Conservation (phyloP, 805 yeast genomes). For the Myxozyma sirexii region DNA sequence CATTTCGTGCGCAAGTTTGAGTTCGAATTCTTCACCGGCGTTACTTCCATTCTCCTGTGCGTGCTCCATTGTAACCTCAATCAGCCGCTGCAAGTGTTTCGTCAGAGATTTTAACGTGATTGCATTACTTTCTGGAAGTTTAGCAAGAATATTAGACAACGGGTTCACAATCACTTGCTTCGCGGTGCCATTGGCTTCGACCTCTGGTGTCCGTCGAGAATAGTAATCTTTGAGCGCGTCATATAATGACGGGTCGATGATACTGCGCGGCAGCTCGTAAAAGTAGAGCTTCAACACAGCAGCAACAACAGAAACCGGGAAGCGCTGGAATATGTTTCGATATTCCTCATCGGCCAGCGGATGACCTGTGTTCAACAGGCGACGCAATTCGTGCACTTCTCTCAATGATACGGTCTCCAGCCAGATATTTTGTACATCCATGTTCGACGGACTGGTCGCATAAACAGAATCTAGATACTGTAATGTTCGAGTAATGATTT, state of each 20-base stretch:
- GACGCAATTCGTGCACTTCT: conserved; percentile 63
- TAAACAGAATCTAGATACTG: conserved; percentile 69
- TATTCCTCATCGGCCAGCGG: conserved; percentile 36
- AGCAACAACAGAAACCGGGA: conserved; percentile 62
- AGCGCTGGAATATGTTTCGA: conserved; percentile 39
- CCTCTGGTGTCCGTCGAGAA: conserved; percentile 49
- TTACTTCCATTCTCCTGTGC: conserved; percentile 38
- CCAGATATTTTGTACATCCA: conserved; percentile 70
- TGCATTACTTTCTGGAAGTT: conserved; percentile 68
- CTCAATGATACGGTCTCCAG: conserved; percentile 62
- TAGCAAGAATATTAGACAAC: conserved; percentile 60
- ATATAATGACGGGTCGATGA: conserved; percentile 64
- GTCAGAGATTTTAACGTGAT: conserved; percentile 82
- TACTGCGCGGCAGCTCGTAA: conserved; percentile 77
- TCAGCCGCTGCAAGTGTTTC: conserved; percentile 70
- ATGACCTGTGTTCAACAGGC: conserved; percentile 49
- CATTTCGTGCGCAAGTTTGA: conserved; percentile 62
- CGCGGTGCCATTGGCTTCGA: conserved; percentile 30
- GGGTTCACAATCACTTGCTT: conserved; percentile 18
- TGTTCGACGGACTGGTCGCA: conserved; percentile 67
- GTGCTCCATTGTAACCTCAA: conserved; percentile 44
- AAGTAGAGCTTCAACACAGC: conserved; percentile 71
- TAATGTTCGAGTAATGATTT: conserved; percentile 62
- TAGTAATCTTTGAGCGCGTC: conserved; percentile 73
- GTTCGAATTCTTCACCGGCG: conserved; percentile 41